phyloP scores from a whole-genome alignment of 345 rosid genomes.

The Euphorbia lathyris region DNA sequence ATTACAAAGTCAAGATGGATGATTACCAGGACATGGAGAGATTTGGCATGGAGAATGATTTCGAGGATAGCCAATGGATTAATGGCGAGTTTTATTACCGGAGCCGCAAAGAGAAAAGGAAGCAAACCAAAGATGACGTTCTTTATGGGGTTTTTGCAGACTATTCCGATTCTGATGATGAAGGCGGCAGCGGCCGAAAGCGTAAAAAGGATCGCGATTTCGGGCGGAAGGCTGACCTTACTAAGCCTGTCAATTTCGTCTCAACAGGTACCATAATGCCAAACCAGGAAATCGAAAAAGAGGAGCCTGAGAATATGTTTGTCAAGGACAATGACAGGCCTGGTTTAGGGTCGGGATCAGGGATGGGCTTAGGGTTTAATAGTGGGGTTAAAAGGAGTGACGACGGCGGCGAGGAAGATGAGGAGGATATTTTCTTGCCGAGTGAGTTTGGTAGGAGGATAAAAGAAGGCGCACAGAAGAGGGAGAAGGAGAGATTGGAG shows the following conservation, averaged over 20 bases:
- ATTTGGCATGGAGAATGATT: conserved; percentile 79
- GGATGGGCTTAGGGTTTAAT: conserved; percentile 18
- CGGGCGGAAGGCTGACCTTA: conserved; percentile 51
- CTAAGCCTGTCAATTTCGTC: conserved; percentile 79
- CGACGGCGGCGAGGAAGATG: conserved; percentile 24
- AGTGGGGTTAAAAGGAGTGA: conserved; percentile 18
- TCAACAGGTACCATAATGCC: conserved; percentile 78
- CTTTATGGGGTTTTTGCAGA: conserved; percentile 63
- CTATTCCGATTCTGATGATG: conserved; percentile 51
- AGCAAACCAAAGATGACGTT: conserved; percentile 67
- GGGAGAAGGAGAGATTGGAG: conserved; percentile 59
- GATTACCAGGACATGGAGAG: conserved; percentile 86
- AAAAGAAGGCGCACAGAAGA: conserved; percentile 64
- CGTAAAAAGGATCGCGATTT: conserved; percentile 49
- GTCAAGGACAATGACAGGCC: conserved; percentile 41
- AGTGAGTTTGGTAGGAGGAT: conserved; percentile 71
- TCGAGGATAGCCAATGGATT: conserved; percentile 74
- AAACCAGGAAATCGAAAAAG: conserved; percentile 54
- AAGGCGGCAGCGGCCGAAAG: conserved; percentile 37
- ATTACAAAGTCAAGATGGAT: conserved; percentile 43
- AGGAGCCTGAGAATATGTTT: conserved; percentile 28
- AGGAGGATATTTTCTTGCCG: conserved; percentile 50
- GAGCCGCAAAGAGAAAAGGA: conserved; percentile 57
- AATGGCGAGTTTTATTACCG: conserved; percentile 64
- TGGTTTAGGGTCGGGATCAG: conserved; percentile 40